A percentile compares a stretch with the other conserved stretches of the same genome.
Evolutionary conservation across 148 eudicot genomes (phyloP).

Genomic region (Chenopodium berlandieri): DNA sequence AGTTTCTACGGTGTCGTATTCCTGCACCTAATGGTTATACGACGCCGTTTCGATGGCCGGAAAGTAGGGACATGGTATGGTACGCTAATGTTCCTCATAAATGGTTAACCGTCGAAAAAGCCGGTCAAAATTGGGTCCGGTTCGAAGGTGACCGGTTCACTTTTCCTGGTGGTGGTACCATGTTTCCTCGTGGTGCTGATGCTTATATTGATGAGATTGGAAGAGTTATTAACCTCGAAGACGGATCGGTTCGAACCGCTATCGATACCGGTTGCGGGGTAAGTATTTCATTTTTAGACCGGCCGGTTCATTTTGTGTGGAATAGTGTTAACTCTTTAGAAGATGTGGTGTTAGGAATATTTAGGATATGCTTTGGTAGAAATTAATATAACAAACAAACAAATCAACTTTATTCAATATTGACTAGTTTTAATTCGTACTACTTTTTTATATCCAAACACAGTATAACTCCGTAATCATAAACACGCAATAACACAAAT

Average conservation of each 20-base stretch:
- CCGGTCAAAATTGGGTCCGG: slow-evolving; percentile 92
- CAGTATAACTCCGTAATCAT: too few relatives aligned
- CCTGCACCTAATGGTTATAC: slow-evolving; percentile 72
- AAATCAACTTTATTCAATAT: too few relatives aligned
- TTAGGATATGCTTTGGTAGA: not conserved
- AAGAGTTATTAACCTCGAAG: slow-evolving; percentile 49
- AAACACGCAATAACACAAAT: too few relatives aligned
- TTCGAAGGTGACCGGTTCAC: slow-evolving; percentile 73
- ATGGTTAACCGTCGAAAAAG: slow-evolving; percentile 87
- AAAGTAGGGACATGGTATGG: slow-evolving; percentile 70
- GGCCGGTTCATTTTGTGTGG: not conserved
- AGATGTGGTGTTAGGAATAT: not conserved
- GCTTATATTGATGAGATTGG: slow-evolving; percentile 87
- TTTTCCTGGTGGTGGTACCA: slow-evolving; percentile 94
- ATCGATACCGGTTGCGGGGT: slow-evolving; percentile 99
- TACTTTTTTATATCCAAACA: too few relatives aligned
- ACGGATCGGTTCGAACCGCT: slow-evolving; percentile 79
- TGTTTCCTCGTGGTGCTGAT: slow-evolving; percentile 81
- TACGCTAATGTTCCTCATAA: slow-evolving; percentile 90
- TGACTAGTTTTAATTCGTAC: too few relatives aligned
- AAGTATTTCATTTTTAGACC: slow-evolving; percentile 23
- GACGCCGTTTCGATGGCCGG: slow-evolving; percentile 81
- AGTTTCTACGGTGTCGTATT: slow-evolving; percentile 51
- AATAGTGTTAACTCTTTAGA: not conserved
- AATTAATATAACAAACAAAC: too few relatives aligned